phyloP scores from a whole-genome alignment of 148 eudicot species.

The Vaccinium myrtillus region DNA sequence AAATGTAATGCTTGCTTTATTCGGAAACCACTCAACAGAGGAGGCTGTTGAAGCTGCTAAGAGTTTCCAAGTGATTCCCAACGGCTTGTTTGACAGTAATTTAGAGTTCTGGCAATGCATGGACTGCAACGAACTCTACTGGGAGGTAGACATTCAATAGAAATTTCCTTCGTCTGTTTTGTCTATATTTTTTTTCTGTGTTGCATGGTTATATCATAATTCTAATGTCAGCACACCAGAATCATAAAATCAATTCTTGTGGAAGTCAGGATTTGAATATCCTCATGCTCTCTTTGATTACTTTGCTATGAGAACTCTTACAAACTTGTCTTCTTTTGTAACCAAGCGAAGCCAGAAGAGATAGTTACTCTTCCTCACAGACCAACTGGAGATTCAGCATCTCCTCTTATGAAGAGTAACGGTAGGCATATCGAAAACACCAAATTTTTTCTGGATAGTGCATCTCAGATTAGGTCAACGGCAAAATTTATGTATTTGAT shows the following conservation, averaged over 20 bases:
- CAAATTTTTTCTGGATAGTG: slow-evolving; percentile 38
- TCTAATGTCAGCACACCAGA: neutral
- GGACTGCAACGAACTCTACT: slow-evolving; percentile 90
- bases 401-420: slow-evolving; percentile 17
- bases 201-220: neutral
- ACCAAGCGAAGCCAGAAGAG: too few species aligned
- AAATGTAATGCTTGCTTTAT: slow-evolving; percentile 91
- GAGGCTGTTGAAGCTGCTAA: slow-evolving; percentile 84
- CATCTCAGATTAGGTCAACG: slow-evolving; percentile 51
- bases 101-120: slow-evolving; percentile 95
- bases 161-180: neutral
- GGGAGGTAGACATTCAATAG: slow-evolving; percentile 60
- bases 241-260: neutral
- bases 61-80: slow-evolving; percentile 72
- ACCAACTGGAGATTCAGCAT: too few species aligned
- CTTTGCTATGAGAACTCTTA: neutral
- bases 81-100: slow-evolving; percentile 77
- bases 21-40: slow-evolving; percentile 77
- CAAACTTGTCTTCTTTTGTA: neutral
- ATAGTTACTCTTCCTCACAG: too few species aligned
- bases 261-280: neutral
- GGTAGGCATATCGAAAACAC: slow-evolving; percentile 21
- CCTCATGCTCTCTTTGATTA: neutral
- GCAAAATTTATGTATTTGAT: slow-evolving; percentile 14
- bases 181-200: neutral